Conservation (phyloP, 2,329 filamentous ascomycete species). For the Coleophoma crateriformis region DNA sequence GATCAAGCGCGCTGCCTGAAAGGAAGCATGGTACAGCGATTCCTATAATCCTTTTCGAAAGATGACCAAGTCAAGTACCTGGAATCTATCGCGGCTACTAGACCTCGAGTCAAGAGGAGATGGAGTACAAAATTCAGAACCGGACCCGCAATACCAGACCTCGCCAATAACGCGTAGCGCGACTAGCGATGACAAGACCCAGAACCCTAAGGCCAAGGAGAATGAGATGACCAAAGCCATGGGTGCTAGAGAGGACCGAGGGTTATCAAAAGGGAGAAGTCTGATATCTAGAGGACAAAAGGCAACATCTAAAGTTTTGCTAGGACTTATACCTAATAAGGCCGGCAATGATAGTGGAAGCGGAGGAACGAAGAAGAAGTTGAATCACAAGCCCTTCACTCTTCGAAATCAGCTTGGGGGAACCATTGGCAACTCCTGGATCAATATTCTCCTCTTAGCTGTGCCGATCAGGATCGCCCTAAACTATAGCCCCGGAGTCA, state of each 20-base stretch:
- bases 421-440: constrained; percentile 76
- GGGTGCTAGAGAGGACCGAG: constrained; percentile 4
- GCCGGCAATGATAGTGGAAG: constrained; percentile 5
- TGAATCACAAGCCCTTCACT: constrained; percentile 45
- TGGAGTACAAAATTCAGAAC: background rate
- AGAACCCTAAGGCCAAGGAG: constrained; percentile 7
- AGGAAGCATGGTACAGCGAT: constrained; percentile 25
- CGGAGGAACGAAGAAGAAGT: constrained; percentile 11
- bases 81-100: background rate
- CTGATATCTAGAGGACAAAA: constrained; percentile 12
- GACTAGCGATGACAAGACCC: constrained; percentile 2
- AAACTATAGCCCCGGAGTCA: constrained; percentile 56
- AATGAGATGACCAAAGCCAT: constrained; percentile 9
- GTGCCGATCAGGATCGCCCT: constrained; percentile 77
- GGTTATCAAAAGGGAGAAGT: constrained; percentile 4
- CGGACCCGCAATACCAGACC: constrained; percentile 7
- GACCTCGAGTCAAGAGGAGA: constrained; percentile 9
- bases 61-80: constrained; percentile 15
- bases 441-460: constrained; percentile 75
- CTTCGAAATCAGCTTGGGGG: constrained; percentile 62
- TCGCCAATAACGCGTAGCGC: constrained; percentile 3
- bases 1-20: constrained; percentile 17
- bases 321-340: constrained; percentile 7
- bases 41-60: constrained; percentile 23
- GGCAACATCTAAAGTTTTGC: constrained; percentile 12